Percentiles rank a stretch among this genome's conserved stretches.
Evolutionary conservation across 805 yeast genomes (phyloP).

Genomic region (Isabelozyma heimii): DNA sequence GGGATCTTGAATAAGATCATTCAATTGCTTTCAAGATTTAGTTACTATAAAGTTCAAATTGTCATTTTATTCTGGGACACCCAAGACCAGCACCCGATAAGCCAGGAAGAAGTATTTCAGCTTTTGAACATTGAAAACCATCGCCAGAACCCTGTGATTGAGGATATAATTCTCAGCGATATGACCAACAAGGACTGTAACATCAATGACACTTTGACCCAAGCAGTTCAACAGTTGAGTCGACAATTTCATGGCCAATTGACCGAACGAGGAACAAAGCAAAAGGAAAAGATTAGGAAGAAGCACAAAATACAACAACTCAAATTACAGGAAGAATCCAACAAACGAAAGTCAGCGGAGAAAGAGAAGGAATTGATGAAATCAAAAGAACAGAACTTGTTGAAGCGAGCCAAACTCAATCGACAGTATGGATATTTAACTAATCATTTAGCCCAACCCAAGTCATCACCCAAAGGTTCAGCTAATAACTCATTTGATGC

Average conservation of each 20-base stretch:
- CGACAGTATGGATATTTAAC: constrained; percentile 31
- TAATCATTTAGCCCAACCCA: constrained; percentile 18
- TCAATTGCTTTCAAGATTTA: constrained; percentile 28
- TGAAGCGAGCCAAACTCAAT: constrained; percentile 25
- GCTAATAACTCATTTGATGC: constrained; percentile 4
- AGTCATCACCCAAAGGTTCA: constrained; percentile 5
- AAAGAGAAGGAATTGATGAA: constrained; percentile 19
- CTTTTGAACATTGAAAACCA: constrained; percentile 10
- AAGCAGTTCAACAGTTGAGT: constrained; percentile 19
- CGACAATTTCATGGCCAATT: constrained; percentile 24
- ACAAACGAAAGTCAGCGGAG: constrained; percentile 6
- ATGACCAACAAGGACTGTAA: constrained; percentile 26
- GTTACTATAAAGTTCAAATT: constrained; percentile 38
- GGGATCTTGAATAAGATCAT: constrained; percentile 32
- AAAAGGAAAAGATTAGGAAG: constrained; percentile 11
- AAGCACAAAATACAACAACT: background rate
- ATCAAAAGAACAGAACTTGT: constrained; percentile 19
- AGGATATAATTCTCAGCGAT: constrained; percentile 26
- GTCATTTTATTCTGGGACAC: constrained; percentile 44
- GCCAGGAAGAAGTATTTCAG: constrained; percentile 10
- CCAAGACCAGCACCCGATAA: constrained; percentile 12
- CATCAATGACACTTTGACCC: constrained; percentile 21
- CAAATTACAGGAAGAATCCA: constrained; percentile 7
- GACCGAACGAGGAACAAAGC: constrained; percentile 25
- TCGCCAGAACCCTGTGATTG: constrained; percentile 9